A percentile compares a stretch with the other conserved stretches of the same genome.
These are phyloP conservation scores for Curvularia sp. DNA, from an alignment of 2,329 filamentous ascomycete species.

Conservation along the genomic window DNA sequence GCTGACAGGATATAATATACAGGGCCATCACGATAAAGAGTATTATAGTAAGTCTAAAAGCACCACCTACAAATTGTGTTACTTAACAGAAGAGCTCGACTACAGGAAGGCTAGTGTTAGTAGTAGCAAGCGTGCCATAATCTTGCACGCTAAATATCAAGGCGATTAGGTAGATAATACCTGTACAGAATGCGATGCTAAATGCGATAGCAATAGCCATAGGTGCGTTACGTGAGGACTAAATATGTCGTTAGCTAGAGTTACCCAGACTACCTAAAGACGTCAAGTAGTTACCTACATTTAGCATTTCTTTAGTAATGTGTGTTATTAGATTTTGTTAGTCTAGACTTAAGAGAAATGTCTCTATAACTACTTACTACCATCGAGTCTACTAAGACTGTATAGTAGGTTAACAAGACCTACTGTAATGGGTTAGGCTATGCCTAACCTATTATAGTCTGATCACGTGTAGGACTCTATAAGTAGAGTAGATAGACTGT, in stretches of 20 bases:
- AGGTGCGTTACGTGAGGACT: constrained; percentile 49
- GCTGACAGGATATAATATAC: constrained; percentile 51
- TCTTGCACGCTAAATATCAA: constrained; percentile 55
- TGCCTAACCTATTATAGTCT: too few species aligned
- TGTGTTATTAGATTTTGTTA: neutral
- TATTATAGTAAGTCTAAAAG: constrained; percentile 53
- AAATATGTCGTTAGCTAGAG: neutral
- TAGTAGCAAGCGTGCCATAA: constrained; percentile 46
- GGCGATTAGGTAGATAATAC: constrained; percentile 58
- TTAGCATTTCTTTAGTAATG: constrained; percentile 5
- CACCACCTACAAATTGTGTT: constrained; percentile 51
- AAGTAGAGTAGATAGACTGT: too few species aligned
- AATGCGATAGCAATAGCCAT: constrained; percentile 54
- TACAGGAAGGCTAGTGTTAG: constrained; percentile 53
- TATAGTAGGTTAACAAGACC: neutral
- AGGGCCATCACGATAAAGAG: constrained; percentile 55
- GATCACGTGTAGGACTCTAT: too few species aligned
- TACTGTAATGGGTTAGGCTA: too few species aligned
- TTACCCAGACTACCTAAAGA: neutral
- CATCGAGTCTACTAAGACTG: constrained; percentile 4
- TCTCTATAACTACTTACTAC: neutral
- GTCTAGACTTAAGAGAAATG: too few species aligned
- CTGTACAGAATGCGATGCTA: constrained; percentile 59
- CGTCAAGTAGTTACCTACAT: neutral
- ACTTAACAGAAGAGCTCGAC: constrained; percentile 58